These are phyloP conservation scores for Alternaria sp. DNA, from an alignment of 2,329 filamentous ascomycete species.

Conservation along the genomic window DNA sequence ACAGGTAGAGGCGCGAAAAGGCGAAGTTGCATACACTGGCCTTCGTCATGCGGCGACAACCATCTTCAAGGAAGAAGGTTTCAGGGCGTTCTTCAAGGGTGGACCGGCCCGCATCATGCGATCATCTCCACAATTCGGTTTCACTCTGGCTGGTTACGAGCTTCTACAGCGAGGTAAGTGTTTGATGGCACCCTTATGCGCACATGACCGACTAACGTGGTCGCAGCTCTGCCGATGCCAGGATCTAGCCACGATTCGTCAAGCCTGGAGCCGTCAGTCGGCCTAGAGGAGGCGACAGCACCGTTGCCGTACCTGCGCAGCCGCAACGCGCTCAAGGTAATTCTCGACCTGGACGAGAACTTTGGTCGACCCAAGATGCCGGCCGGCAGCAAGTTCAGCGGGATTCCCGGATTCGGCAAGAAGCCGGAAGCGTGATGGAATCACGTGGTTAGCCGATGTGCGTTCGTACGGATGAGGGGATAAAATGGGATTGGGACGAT, in stretches of 20 bases:
- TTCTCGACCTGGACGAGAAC: slow-evolving; percentile 91
- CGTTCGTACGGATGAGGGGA: slow-evolving; percentile 31
- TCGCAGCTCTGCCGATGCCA: slow-evolving; percentile 73
- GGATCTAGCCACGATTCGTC: slow-evolving; percentile 65
- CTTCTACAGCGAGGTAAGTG: slow-evolving; percentile 72
- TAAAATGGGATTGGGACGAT: slow-evolving; percentile 47
- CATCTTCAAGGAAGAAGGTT: slow-evolving; percentile 89
- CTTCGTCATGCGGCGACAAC: slow-evolving; percentile 85
- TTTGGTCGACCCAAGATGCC: slow-evolving; percentile 79
- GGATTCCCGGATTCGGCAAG: slow-evolving; percentile 50
- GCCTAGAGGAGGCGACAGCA: slow-evolving; percentile 69
- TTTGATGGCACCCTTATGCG: neutral
- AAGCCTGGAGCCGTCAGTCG: slow-evolving; percentile 67
- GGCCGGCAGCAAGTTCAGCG: slow-evolving; percentile 46
- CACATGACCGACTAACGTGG: slow-evolving; percentile 3
- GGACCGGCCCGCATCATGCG: slow-evolving; percentile 93
- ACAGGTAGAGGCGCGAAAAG: slow-evolving; percentile 96
- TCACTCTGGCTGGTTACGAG: slow-evolving; percentile 95
- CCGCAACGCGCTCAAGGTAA: slow-evolving; percentile 92
- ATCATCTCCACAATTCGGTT: slow-evolving; percentile 96
- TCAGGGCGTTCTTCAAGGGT: slow-evolving; percentile 98
- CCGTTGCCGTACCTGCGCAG: slow-evolving; percentile 74
- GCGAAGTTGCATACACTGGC: slow-evolving; percentile 85
- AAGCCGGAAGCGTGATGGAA: slow-evolving; percentile 38
- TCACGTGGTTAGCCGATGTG: slow-evolving; percentile 20